Evolutionary conservation across 192 early-diverging fungal genomes (phyloP).

Genomic region (Entophlyctis luteolus): DNA sequence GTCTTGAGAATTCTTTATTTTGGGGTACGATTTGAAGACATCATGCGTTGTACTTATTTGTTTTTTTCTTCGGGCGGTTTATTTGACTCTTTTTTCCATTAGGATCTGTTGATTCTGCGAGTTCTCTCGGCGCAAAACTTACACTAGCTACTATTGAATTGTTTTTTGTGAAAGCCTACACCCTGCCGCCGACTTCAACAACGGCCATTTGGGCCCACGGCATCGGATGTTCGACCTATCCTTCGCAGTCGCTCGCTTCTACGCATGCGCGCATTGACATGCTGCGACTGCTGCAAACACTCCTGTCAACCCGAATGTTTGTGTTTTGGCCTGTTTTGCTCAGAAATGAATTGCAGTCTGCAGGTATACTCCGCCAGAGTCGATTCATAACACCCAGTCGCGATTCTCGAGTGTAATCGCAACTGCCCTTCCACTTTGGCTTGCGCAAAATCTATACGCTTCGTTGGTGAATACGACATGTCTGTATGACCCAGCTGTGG

Average conservation of each 20-base stretch:
- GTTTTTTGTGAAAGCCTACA: slow-evolving; percentile 46
- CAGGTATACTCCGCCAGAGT: slow-evolving; percentile 55
- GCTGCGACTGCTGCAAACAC: slow-evolving; percentile 68
- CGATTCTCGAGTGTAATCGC: slow-evolving; percentile 53
- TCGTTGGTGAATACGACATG: slow-evolving; percentile 80
- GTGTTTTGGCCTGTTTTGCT: no score
- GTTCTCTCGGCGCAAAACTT: slow-evolving; percentile 2
- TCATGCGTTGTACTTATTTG: no score
- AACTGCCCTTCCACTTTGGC: not conserved
- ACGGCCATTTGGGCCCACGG: slow-evolving; percentile 46
- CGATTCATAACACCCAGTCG: slow-evolving; percentile 50
- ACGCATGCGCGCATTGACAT: slow-evolving; percentile 74
- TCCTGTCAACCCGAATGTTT: slow-evolving; percentile 77
- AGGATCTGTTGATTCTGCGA: not conserved
- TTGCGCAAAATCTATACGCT: slow-evolving; percentile 57
- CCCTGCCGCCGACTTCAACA: slow-evolving; percentile 28
- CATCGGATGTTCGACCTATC: slow-evolving; percentile 32
- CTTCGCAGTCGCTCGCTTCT: slow-evolving; percentile 51
- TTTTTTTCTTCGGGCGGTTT: not conserved
- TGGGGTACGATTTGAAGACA: no score
- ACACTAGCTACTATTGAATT: slow-evolving; percentile 25
- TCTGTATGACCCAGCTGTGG: slow-evolving; percentile 77
- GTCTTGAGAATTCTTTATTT: not conserved
- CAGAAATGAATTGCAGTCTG: no score
- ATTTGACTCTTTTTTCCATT: not conserved